phyloP scores from a whole-genome alignment of 495 filamentous ascomycete species.

The Lineolata rhizophorae region DNA sequence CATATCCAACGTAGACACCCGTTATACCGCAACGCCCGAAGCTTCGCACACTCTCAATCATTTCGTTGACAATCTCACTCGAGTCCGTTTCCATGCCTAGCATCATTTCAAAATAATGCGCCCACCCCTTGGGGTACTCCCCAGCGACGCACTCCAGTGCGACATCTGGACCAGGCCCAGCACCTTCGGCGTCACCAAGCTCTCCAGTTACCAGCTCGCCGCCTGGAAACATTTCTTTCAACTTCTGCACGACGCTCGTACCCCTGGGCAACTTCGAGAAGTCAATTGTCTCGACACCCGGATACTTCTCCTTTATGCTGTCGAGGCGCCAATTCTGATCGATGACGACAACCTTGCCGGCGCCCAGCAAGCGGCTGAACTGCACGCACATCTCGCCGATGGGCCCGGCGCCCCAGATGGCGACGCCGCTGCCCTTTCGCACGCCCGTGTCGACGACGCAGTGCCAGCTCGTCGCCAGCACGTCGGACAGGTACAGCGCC shows the following conservation, averaged over 20 bases:
- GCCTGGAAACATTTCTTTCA: constrained; percentile 46
- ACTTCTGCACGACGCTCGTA: constrained; percentile 38
- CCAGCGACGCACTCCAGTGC: constrained; percentile 69
- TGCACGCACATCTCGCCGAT: constrained; percentile 67
- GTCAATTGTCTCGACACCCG: constrained; percentile 37
- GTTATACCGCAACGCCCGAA: constrained; percentile 62
- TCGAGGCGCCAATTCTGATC: constrained; percentile 61
- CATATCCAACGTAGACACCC: constrained; percentile 63
- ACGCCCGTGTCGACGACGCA: constrained; percentile 70
- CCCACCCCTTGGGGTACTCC: constrained; percentile 69
- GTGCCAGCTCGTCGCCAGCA: constrained; percentile 60
- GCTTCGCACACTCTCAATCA: constrained; percentile 53
- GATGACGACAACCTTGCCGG: constrained; percentile 55
- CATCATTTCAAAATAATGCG: constrained; percentile 52
- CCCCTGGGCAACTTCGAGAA: constrained; percentile 28
- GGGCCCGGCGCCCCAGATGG: constrained; percentile 55
- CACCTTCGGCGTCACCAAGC: too few species aligned
- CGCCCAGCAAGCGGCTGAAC: constrained; percentile 51
- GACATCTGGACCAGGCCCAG: constrained; percentile 46
- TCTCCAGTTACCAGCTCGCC: too few species aligned
- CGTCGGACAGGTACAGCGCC: constrained; percentile 61
- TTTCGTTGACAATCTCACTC: constrained; percentile 72
- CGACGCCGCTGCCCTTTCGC: constrained; percentile 54
- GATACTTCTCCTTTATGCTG: constrained; percentile 38
- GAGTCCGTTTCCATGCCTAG: constrained; percentile 69